A percentile compares a stretch with the other conserved stretches of the same genome.
Conservation (phyloP, 2,329 filamentous ascomycete species). For the Penicillium sp. region DNA sequence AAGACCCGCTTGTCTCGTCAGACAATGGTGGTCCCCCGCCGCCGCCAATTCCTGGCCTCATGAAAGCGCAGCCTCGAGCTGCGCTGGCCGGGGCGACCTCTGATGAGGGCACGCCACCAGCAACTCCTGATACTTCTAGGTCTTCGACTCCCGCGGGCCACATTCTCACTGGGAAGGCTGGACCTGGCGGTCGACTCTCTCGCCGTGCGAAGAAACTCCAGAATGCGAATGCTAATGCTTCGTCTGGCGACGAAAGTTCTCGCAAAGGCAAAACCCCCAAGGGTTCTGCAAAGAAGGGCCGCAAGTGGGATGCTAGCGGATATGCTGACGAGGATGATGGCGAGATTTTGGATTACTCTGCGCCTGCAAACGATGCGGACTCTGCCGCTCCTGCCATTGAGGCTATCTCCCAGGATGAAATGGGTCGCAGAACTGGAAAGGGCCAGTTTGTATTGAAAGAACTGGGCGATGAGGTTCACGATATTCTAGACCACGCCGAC, state of each 20-base stretch:
- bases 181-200: constrained; percentile 71
- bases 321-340: constrained; percentile 77
- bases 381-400: constrained; percentile 58
- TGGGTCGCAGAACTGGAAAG: constrained; percentile 78
- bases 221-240: constrained; percentile 47
- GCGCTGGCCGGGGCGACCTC: constrained; percentile 47
- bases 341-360: constrained; percentile 85
- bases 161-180: constrained; percentile 66
- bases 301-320: constrained; percentile 89
- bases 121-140: constrained; percentile 70
- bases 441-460: constrained; percentile 94
- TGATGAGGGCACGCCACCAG: constrained; percentile 63
- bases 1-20: constrained; percentile 46
- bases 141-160: constrained; percentile 69
- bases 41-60: constrained; percentile 49
- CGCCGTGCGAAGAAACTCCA: constrained; percentile 70
- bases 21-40: constrained; percentile 48
- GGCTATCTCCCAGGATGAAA: constrained; percentile 69
- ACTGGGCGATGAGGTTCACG: constrained; percentile 85
- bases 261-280: constrained; percentile 53
- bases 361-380: constrained; percentile 53
- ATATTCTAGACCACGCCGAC: constrained; percentile 77
- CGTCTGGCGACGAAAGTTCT: constrained; percentile 76
- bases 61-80: constrained; percentile 48
- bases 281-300: constrained; percentile 67